Evolutionary conservation across 1,139 yeast species (phyloP).

Genomic region (Lodderomyces orthopsilosis): DNA sequence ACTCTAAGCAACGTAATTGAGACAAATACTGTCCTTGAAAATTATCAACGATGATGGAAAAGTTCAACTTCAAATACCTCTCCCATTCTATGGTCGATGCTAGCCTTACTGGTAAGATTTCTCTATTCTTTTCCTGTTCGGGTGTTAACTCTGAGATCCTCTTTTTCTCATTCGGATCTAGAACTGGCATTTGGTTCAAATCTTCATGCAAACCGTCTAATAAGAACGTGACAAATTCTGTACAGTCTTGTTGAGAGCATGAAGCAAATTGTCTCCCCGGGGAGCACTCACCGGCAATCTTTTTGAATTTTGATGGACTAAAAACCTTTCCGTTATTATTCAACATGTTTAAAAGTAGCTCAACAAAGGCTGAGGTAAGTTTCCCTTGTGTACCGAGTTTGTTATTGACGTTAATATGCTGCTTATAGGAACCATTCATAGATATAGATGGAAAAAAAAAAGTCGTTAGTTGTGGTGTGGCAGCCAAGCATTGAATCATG

Average conservation of each 20-base stretch:
- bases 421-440: conserved; percentile 49
- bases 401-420: conserved; percentile 73
- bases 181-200: conserved; percentile 56
- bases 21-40: conserved; percentile 92
- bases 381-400: conserved; percentile 82
- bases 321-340: conserved; percentile 46
- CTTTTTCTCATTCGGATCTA: conserved; percentile 36
- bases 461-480: conserved; percentile 40
- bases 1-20: conserved; percentile 69
- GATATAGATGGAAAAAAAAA: conserved; percentile 37
- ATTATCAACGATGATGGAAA: conserved; percentile 79
- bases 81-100: conserved; percentile 97
- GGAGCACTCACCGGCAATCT: conserved; percentile 65
- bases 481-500: conserved; percentile 74
- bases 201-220: conserved; percentile 90
- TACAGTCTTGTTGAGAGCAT: conserved; percentile 90
- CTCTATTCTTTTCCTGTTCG: conserved; percentile 75
- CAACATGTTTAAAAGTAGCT: conserved; percentile 59
- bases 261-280: conserved; percentile 61
- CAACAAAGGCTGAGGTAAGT: conserved; percentile 71
- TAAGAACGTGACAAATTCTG: conserved; percentile 81
- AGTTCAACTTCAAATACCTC: conserved; percentile 77
- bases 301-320: conserved; percentile 59
- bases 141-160: conserved; percentile 53
- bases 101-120: conserved; percentile 69